Evolutionary conservation across 2,329 filamentous ascomycete genomes (phyloP), one percentile per base, ranked within the genome.

Genomic region (Nemania diffusa): DNA sequence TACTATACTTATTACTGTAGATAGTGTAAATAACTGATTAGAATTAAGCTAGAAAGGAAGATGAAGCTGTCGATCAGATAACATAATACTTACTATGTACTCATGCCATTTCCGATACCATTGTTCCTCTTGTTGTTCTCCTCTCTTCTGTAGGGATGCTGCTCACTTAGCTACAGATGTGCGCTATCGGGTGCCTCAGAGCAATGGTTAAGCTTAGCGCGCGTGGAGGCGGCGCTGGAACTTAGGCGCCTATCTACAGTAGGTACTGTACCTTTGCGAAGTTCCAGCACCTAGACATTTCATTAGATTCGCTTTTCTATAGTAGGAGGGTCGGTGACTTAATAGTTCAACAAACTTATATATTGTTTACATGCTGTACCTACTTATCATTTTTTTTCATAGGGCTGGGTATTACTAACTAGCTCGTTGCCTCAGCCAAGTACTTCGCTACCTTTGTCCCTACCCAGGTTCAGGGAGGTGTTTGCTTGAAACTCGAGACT

Each of bases 1-100:
- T n/a, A n/a, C n/a, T n/a, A n/a, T 42, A 26, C 56, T 46, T 60
- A 60, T 51, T 40, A 51, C 32, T 51, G 44, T 50, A 51, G 22
- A 51, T 51, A 26, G 8, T 40, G 29, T 50, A 51, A 15, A 59
- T 50, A 24, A n/a, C 17, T 26, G 34, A 17, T 40, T 40, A 5
- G 40, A 20, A 44, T 6, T 17, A 8, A 9, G 40, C 20, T 17
- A n/a, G 17, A 44, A 44, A 26, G 42, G n/a, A 58, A 42, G 44
- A 37, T n/a, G 15, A 50, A 50, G 20, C 13, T 44, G 40, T 44
- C 40, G 40, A 44, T 44, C 40, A 20, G 9, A 11, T 11, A 17
- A 13, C 11, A 17, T 13, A 40, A 40, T 17, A 15, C 15, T 15
- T 13, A 40, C 11, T 34, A 9, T 34, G 7, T 44, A 44, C 40